Percentiles rank a stretch among this genome's conserved stretches.
phyloP scores from a whole-genome alignment of 805 yeast species.

The Saccharomycopsis amapae region DNA sequence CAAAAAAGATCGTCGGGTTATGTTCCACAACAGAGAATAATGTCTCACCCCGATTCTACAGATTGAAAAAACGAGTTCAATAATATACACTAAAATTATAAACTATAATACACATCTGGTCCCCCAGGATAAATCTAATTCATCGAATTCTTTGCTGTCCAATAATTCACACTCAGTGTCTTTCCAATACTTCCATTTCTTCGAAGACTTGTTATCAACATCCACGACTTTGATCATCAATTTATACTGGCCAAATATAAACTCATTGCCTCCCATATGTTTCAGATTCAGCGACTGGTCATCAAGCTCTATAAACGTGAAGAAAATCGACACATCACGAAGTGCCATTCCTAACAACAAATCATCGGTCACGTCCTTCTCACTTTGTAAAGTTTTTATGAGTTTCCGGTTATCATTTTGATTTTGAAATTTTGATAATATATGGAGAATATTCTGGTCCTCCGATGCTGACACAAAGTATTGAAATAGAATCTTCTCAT shows the following conservation, averaged over 20 bases:
- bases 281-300: constrained; percentile 1
- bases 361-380: constrained; percentile 31
- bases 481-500: constrained; percentile 1
- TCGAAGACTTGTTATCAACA: constrained; percentile 41
- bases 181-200: constrained; percentile 43
- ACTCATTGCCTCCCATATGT: neutral
- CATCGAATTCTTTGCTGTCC: constrained; percentile 21
- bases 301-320: constrained; percentile 17
- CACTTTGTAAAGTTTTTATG: constrained; percentile 26
- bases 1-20: too few relatives aligned
- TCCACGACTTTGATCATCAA: constrained; percentile 41
- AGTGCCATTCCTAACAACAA: constrained; percentile 45
- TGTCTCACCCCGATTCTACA: too few relatives aligned
- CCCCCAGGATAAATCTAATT: constrained; percentile 8
- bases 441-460: constrained; percentile 27
- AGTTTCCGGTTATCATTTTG: constrained; percentile 26
- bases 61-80: too few relatives aligned
- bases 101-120: too few relatives aligned
- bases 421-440: constrained; percentile 30
- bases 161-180: constrained; percentile 25
- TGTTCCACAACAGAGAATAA: too few relatives aligned
- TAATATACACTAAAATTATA: too few relatives aligned
- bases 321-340: constrained; percentile 51
- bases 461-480: constrained; percentile 25
- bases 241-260: constrained; percentile 22